Evolutionary conservation across 2,329 filamentous ascomycete species (phyloP).

Genomic region (Fusarium bulbicola): DNA sequence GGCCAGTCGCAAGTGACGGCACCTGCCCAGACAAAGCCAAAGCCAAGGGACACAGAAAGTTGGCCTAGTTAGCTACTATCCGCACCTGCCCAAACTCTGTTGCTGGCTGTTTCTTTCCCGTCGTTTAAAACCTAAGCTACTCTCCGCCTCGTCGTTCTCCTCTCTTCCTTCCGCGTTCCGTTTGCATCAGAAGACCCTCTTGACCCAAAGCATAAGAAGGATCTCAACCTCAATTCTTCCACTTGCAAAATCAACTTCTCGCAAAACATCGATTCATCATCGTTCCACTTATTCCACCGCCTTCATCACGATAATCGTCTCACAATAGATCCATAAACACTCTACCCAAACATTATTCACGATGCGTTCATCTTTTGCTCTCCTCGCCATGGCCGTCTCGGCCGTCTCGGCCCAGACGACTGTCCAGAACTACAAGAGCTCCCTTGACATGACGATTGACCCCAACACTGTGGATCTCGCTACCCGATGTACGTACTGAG

Average conservation of each 20-base stretch:
- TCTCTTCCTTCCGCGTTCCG: conserved; percentile 18
- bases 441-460: conserved; percentile 55
- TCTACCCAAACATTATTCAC: conserved; percentile 36
- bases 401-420: conserved; percentile 50
- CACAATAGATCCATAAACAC: conserved; percentile 11
- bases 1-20: conserved; percentile 27
- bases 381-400: conserved; percentile 56
- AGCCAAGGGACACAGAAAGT: conserved; percentile 12
- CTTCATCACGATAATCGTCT: conserved; percentile 11
- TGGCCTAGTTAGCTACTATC: background rate
- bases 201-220: conserved; percentile 26
- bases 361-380: conserved; percentile 54
- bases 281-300: conserved; percentile 28
- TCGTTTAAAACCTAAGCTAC: conserved; percentile 38
- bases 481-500: conserved; percentile 51
- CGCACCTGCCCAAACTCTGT: conserved; percentile 9
- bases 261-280: conserved; percentile 33
- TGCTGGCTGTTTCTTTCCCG: background rate
- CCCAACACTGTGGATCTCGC: conserved; percentile 46
- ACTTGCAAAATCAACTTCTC: conserved; percentile 18
- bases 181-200: conserved; percentile 10
- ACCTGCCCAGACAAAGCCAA: conserved; percentile 37
- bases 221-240: background rate
- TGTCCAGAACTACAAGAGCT: conserved; percentile 55
- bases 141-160: conserved; percentile 17